Conservation (phyloP, 352 stramenopile genomes). For the Peronospora tabacina region DNA sequence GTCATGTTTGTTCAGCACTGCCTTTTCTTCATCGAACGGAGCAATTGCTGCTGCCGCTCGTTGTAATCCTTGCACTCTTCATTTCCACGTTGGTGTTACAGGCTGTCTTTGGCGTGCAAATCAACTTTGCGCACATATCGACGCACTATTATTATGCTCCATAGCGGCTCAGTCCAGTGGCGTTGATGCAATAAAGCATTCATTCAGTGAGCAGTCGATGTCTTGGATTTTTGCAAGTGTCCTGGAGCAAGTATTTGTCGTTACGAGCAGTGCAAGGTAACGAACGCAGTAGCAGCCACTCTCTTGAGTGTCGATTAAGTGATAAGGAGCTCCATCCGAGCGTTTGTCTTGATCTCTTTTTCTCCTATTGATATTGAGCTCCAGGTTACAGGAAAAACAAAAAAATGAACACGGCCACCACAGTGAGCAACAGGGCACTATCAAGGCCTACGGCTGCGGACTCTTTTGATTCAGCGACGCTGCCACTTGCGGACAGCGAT, state of each 20-base stretch:
- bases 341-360: slow-evolving; percentile 7
- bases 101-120: slow-evolving; percentile 49
- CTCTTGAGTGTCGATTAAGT: slow-evolving; percentile 16
- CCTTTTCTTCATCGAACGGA: slow-evolving; percentile 88
- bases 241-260: background rate
- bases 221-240: slow-evolving; percentile 8
- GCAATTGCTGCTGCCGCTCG: slow-evolving; percentile 81
- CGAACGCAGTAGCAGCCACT: slow-evolving; percentile 7
- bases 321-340: slow-evolving; percentile 17
- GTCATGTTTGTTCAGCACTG: slow-evolving; percentile 39
- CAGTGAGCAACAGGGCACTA: slow-evolving; percentile 12
- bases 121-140: slow-evolving; percentile 72
- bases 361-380: slow-evolving; percentile 13
- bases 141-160: slow-evolving; percentile 77
- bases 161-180: slow-evolving; percentile 13
- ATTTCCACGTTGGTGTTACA: slow-evolving; percentile 77
- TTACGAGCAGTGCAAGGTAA: slow-evolving; percentile 1
- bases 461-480: slow-evolving; percentile 5
- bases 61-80: slow-evolving; percentile 67
- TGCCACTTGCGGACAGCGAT: slow-evolving; percentile 9
- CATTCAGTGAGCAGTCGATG: slow-evolving; percentile 17
- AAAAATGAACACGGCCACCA: slow-evolving; percentile 11
- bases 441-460: slow-evolving; percentile 16
- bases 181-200: slow-evolving; percentile 3
- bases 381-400: slow-evolving; percentile 21